Conservation (phyloP, 108 stramenopile genomes). For the Fragilaria crotonensis region DNA sequence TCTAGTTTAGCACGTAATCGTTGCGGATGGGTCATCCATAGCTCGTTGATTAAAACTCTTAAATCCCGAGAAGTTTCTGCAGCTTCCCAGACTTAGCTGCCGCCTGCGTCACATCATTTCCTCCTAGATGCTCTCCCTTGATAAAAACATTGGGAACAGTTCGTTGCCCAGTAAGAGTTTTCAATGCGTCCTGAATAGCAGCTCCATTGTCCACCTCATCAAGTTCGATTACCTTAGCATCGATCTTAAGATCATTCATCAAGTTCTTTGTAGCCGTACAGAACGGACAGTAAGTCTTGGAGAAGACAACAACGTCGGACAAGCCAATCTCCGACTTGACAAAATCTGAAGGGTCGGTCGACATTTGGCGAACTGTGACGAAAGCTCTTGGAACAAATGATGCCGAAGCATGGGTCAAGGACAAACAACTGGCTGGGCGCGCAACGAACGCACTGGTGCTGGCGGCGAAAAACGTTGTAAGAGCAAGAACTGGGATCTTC, state of each 20-base stretch:
- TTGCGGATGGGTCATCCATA: too few species aligned
- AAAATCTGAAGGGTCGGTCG: constrained; percentile 31
- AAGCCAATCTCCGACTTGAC: constrained; percentile 67
- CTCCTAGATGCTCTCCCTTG: constrained; percentile 73
- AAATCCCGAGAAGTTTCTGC: constrained; percentile 49
- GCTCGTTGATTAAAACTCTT: background rate
- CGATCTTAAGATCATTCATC: constrained; percentile 36
- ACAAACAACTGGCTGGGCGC: background rate
- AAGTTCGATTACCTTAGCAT: constrained; percentile 57
- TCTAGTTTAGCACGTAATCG: too few species aligned
- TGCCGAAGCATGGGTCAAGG: background rate
- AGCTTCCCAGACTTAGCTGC: constrained; percentile 53
- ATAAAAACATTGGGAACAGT: constrained; percentile 85
- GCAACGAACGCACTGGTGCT: background rate
- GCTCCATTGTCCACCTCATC: constrained; percentile 67
- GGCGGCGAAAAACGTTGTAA: background rate
- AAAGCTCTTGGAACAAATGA: background rate
- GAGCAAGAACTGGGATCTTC: background rate
- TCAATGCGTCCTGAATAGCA: constrained; percentile 47
- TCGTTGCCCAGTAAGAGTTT: constrained; percentile 55
- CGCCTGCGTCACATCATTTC: constrained; percentile 71
- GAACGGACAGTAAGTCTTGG: constrained; percentile 54
- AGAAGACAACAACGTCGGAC: constrained; percentile 60
- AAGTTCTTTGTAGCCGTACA: constrained; percentile 58
- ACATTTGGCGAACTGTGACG: background rate